A percentile compares a stretch with the other conserved stretches of the same genome.
Conservation (phyloP, 345 rosid genomes). For the Isatis tinctoria region DNA sequence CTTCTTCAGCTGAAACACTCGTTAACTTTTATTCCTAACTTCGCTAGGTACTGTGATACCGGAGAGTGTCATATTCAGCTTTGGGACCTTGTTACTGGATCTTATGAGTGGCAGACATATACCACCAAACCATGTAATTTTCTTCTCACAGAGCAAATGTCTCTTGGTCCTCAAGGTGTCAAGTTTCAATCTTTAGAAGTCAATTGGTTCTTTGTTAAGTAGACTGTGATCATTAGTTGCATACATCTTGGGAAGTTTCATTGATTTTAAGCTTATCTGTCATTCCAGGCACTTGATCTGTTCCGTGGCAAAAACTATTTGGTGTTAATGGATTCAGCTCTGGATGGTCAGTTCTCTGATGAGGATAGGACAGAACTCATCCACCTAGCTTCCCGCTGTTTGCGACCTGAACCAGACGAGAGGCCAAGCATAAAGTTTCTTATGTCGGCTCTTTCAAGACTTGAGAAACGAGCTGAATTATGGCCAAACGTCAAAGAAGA, state of each 20-base stretch:
- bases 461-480: slow-evolving; percentile 84
- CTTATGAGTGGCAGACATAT: slow-evolving; percentile 97
- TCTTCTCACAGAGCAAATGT: slow-evolving; percentile 14
- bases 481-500: slow-evolving; percentile 28
- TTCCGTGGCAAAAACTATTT: slow-evolving; percentile 86
- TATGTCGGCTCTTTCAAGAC: slow-evolving; percentile 62
- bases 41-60: slow-evolving; percentile 82
- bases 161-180: slow-evolving; percentile 9
- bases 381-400: slow-evolving; percentile 82
- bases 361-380: slow-evolving; percentile 93
- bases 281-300: slow-evolving; percentile 87
- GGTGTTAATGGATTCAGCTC: slow-evolving; percentile 94
- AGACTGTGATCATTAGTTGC: neutral
- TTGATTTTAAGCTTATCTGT: neutral
- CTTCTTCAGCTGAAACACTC: slow-evolving; percentile 12
- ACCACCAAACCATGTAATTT: slow-evolving; percentile 93
- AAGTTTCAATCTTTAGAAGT: neutral
- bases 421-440: slow-evolving; percentile 95
- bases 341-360: slow-evolving; percentile 93
- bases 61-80: slow-evolving; percentile 95
- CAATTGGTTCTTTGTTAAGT: neutral
- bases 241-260: neutral
- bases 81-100: slow-evolving; percentile 91
- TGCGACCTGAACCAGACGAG: slow-evolving; percentile 86
- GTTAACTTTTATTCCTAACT: slow-evolving; percentile 1